These are phyloP conservation scores for Talaromyces ruber DNA, from an alignment of 495 filamentous ascomycete species.

Conservation along the genomic window DNA sequence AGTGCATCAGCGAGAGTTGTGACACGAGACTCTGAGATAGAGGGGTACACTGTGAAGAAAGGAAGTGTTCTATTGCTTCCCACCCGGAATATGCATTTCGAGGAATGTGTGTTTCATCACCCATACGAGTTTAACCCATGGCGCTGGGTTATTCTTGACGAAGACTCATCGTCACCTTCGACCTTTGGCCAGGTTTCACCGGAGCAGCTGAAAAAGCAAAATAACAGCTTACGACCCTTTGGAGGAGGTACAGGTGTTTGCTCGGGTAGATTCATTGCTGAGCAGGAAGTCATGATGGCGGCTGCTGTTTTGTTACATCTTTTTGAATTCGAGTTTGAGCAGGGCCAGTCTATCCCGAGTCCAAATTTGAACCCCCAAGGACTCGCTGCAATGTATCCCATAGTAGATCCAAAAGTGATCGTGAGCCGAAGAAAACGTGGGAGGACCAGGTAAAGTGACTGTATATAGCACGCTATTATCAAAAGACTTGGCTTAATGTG, in stretches of 20 bases:
- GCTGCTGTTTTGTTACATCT: not conserved
- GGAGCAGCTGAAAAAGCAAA: not conserved
- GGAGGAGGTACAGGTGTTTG: constrained; percentile 7
- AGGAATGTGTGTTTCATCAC: not conserved
- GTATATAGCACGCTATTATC: not conserved
- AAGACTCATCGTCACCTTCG: not conserved
- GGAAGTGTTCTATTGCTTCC: constrained; percentile 6
- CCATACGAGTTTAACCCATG: constrained; percentile 1
- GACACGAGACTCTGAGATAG: not conserved
- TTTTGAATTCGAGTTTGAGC: constrained; percentile 1
- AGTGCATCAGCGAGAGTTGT: constrained; percentile 5
- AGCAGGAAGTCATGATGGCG: constrained; percentile 6
- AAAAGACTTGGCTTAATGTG: not conserved
- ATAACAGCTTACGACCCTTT: constrained; percentile 1
- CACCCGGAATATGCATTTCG: constrained; percentile 2
- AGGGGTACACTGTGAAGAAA: constrained; percentile 4
- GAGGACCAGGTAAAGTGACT: not conserved
- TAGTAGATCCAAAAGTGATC: not conserved
- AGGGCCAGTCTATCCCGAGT: not conserved
- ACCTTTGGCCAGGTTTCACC: not conserved
- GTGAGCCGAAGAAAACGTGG: not conserved
- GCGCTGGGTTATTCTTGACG: constrained; percentile 1
- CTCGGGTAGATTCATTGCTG: constrained; percentile 5
- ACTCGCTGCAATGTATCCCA: not conserved
- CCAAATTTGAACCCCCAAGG: constrained; percentile 1